A percentile compares a stretch with the other conserved stretches of the same genome.
phyloP scores from a whole-genome alignment of 75 land plant genomes.

The Sequoia sempervirens region DNA sequence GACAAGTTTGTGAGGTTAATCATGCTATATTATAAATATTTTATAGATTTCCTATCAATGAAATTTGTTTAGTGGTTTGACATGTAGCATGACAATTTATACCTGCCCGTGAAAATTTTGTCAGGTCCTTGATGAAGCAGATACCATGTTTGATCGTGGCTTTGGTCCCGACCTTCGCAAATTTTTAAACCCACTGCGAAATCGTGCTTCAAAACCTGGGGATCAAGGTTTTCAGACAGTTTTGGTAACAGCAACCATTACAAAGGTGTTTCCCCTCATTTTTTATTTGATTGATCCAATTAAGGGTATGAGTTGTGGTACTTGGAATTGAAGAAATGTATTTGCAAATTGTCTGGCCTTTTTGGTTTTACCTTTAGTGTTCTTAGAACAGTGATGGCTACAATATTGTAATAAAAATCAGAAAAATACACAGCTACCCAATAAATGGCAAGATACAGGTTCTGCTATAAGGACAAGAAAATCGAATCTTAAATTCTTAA shows the following conservation, averaged over 20 bases:
- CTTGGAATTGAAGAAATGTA: not conserved
- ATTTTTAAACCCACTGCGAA: conserved; percentile 81
- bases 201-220: conserved; percentile 69
- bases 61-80: not conserved
- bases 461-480: not conserved
- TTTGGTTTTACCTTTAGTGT: not conserved
- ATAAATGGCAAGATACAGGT: not conserved
- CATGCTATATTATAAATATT: not conserved
- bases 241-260: conserved; percentile 93
- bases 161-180: conserved; percentile 97
- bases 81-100: not conserved
- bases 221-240: conserved; percentile 82
- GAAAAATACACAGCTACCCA: not conserved
- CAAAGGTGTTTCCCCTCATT: conserved; percentile 50
- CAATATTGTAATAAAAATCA: not conserved
- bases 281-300: not conserved
- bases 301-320: not conserved
- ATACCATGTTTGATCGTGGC: conserved; percentile 80
- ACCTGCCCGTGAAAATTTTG: not conserved
- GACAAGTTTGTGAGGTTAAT: not conserved
- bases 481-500: not conserved
- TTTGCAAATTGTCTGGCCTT: not conserved
- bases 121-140: conserved; percentile 85
- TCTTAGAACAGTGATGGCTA: not conserved
- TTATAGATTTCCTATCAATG: not conserved